Conservation (phyloP, 2,329 filamentous ascomycete species). For the Verticillium nubilum region DNA sequence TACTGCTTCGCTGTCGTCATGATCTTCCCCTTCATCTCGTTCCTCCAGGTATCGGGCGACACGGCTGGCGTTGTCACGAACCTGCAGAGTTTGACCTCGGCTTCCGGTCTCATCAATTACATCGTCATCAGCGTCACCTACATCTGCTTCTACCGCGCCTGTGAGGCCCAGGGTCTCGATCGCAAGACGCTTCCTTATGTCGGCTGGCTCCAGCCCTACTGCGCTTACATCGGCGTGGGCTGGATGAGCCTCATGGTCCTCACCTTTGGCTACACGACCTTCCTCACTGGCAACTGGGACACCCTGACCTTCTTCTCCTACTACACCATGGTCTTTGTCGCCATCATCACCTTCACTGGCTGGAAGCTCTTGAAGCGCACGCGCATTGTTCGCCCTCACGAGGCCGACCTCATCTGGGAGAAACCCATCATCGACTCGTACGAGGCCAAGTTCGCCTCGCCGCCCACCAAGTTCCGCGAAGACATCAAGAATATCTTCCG, state of each 20-base stretch:
- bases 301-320: slow-evolving; percentile 43
- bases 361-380: slow-evolving; percentile 63
- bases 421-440: slow-evolving; percentile 54
- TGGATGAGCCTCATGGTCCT: slow-evolving; percentile 38
- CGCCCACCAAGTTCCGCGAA: slow-evolving; percentile 48
- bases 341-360: slow-evolving; percentile 45
- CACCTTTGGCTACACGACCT: slow-evolving; percentile 51
- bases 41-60: slow-evolving; percentile 43
- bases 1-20: slow-evolving; percentile 50
- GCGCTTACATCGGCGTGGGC: slow-evolving; percentile 38
- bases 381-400: slow-evolving; percentile 42
- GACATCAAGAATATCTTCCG: slow-evolving; percentile 44
- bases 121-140: slow-evolving; percentile 48
- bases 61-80: slow-evolving; percentile 46
- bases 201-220: slow-evolving; percentile 55
- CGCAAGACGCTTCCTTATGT: slow-evolving; percentile 51
- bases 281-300: slow-evolving; percentile 34
- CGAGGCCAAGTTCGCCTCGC: slow-evolving; percentile 42
- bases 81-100: slow-evolving; percentile 43
- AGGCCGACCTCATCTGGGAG: slow-evolving; percentile 57
- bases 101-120: slow-evolving; percentile 43
- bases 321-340: slow-evolving; percentile 53
- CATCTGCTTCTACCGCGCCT: slow-evolving; percentile 51
- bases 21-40: slow-evolving; percentile 46
- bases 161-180: slow-evolving; percentile 36